Evolutionary conservation across 352 stramenopile species (phyloP).

Genomic region (Peronospora farinosa): DNA sequence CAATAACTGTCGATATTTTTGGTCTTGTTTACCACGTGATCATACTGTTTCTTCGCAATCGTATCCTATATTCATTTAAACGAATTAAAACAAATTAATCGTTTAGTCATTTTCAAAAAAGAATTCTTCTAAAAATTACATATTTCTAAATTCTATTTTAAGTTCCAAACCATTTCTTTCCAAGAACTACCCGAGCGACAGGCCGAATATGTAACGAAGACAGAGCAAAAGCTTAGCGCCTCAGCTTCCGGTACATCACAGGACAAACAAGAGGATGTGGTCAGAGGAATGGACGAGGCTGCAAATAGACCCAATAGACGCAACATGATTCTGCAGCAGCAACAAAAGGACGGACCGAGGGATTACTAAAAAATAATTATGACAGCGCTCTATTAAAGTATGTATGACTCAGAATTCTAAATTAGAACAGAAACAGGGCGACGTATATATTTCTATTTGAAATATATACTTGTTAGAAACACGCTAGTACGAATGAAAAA

Average conservation of each 20-base stretch:
- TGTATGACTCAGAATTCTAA: not conserved
- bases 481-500: too few relatives aligned
- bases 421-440: conserved; percentile 2
- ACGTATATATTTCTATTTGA: too few relatives aligned
- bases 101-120: too few relatives aligned
- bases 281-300: not conserved
- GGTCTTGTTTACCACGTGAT: conserved; percentile 25
- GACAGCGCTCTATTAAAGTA: too few relatives aligned
- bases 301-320: conserved; percentile 14
- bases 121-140: too few relatives aligned
- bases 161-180: conserved; percentile 36
- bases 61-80: conserved; percentile 20
- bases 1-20: conserved; percentile 28
- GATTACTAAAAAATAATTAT: too few relatives aligned
- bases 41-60: conserved; percentile 32
- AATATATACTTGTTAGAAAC: too few relatives aligned
- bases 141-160: not conserved
- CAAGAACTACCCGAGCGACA: conserved; percentile 46
- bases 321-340: conserved; percentile 7
- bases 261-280: conserved; percentile 30
- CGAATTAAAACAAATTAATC: too few relatives aligned
- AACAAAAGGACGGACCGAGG: not conserved
- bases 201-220: conserved; percentile 47
- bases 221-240: conserved; percentile 48
- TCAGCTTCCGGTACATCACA: conserved; percentile 47